Evolutionary conservation across 2,329 filamentous ascomycete genomes (phyloP).

Genomic region (Exophiala aquamarina): DNA sequence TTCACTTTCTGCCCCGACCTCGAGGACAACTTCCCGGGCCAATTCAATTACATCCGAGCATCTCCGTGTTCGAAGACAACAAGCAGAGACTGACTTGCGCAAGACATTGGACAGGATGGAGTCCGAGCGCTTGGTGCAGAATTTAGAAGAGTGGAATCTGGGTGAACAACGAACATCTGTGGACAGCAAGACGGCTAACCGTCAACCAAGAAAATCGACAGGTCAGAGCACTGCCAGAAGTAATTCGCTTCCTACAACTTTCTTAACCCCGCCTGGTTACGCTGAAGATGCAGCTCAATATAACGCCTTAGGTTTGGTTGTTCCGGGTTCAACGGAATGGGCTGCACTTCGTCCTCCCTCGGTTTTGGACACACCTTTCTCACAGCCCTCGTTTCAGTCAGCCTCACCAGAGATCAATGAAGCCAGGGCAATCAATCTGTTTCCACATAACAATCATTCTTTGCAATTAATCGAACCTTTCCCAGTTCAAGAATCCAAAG

Average conservation of each 20-base stretch:
- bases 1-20: slow-evolving; percentile 48
- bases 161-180: not conserved
- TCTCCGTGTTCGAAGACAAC: slow-evolving; percentile 31
- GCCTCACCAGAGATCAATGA: slow-evolving; percentile 61
- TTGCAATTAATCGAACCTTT: slow-evolving; percentile 62
- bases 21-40: slow-evolving; percentile 43
- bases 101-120: slow-evolving; percentile 30
- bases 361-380: slow-evolving; percentile 49
- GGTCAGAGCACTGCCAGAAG: not conserved
- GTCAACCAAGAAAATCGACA: slow-evolving; percentile 1
- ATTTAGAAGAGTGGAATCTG: slow-evolving; percentile 8
- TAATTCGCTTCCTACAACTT: slow-evolving; percentile 2
- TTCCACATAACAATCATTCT: slow-evolving; percentile 63
- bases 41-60: slow-evolving; percentile 47
- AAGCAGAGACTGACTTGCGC: slow-evolving; percentile 27
- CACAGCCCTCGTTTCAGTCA: slow-evolving; percentile 43
- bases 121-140: slow-evolving; percentile 22
- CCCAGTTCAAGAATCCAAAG: slow-evolving; percentile 31
- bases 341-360: slow-evolving; percentile 47
- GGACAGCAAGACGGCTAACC: not conserved
- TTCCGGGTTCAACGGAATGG: slow-evolving; percentile 38
- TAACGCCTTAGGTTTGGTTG: slow-evolving; percentile 15
- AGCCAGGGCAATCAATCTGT: slow-evolving; percentile 61
- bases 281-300: not conserved
- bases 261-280: not conserved